These are phyloP conservation scores for Leccinum aurantiacum DNA, from an alignment of 768 basidiomycete genomes.

Conservation along the genomic window DNA sequence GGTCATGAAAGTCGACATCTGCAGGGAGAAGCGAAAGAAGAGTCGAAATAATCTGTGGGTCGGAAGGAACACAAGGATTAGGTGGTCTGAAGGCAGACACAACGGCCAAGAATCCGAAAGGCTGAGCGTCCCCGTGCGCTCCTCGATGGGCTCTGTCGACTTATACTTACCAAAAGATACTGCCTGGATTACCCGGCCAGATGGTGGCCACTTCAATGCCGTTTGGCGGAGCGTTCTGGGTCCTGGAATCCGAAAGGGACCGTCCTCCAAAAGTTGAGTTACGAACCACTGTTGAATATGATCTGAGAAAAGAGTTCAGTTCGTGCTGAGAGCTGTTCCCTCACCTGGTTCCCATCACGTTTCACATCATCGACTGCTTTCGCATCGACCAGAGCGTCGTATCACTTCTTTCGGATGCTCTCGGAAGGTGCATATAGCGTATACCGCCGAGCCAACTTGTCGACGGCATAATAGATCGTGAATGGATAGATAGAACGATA, in stretches of 20 bases:
- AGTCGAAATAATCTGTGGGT: slow-evolving; percentile 58
- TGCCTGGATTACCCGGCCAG: slow-evolving; percentile 60
- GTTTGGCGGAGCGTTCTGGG: slow-evolving; percentile 32
- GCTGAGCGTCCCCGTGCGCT: slow-evolving; percentile 63
- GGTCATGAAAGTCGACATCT: slow-evolving; percentile 62
- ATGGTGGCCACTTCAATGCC: slow-evolving; percentile 36
- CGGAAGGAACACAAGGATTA: slow-evolving; percentile 89
- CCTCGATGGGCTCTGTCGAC: slow-evolving; percentile 41
- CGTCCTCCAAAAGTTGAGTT: slow-evolving; percentile 55
- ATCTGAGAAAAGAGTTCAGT: slow-evolving; percentile 9
- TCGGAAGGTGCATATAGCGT: slow-evolving; percentile 69
- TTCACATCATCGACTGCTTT: slow-evolving; percentile 61
- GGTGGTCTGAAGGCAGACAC: slow-evolving; percentile 67
- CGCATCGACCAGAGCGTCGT: slow-evolving; percentile 56
- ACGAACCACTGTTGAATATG: slow-evolving; percentile 59
- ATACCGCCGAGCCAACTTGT: slow-evolving; percentile 57
- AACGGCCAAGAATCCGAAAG: slow-evolving; percentile 58
- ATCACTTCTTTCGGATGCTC: slow-evolving; percentile 60
- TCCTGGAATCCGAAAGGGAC: slow-evolving; percentile 55
- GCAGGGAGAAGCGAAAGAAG: slow-evolving; percentile 63
- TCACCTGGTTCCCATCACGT: slow-evolving; percentile 73
- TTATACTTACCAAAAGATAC: slow-evolving; percentile 59
- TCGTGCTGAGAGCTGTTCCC: not conserved
- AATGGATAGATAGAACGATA: slow-evolving; percentile 69
- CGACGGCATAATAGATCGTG: slow-evolving; percentile 69